phyloP scores from a whole-genome alignment of 2,329 filamentous ascomycete species.

The Karstenula rhodostoma region DNA sequence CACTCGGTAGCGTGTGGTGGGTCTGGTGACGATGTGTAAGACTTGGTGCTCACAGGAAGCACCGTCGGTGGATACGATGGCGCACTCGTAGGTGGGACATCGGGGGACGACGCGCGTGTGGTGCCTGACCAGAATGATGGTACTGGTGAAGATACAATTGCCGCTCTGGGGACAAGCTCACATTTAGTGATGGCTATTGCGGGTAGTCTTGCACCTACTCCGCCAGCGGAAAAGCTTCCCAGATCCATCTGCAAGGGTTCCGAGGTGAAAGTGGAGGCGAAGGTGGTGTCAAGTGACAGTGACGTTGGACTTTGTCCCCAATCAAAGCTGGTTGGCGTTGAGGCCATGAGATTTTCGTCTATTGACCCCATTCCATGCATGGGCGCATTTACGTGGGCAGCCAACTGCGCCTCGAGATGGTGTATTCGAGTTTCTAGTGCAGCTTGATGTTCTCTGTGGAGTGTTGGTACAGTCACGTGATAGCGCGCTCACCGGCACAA shows the following conservation, averaged over 20 bases:
- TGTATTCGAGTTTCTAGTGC: conserved; percentile 49
- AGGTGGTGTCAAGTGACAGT: conserved; percentile 38
- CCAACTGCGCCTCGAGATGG: conserved; percentile 47
- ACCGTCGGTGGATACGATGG: conserved; percentile 33
- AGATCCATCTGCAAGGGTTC: conserved; percentile 32
- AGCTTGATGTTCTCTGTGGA: conserved; percentile 44
- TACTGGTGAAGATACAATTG: conserved; percentile 45
- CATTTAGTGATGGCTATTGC: conserved; percentile 49
- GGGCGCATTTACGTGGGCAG: conserved; percentile 44
- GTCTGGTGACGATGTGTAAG: conserved; percentile 33
- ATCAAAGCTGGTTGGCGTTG: conserved; percentile 37
- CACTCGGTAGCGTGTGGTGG: conserved; percentile 45
- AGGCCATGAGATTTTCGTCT: conserved; percentile 36
- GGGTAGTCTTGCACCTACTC: conserved; percentile 33
- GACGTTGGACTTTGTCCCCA: conserved; percentile 39
- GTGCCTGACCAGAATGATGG: conserved; percentile 49
- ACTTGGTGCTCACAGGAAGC: conserved; percentile 27
- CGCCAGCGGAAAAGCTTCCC: conserved; percentile 33
- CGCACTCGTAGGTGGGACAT: conserved; percentile 40
- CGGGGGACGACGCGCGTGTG: conserved; percentile 47
- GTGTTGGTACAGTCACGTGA: conserved; percentile 35
- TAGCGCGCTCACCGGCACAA: conserved; percentile 19
- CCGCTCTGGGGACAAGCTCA: conserved; percentile 41
- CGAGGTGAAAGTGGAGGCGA: conserved; percentile 33
- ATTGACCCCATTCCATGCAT: conserved; percentile 49